Base-by-base conservation (phyloP, 768 basidiomycete species). In the Boletus bicolor region DNA sequence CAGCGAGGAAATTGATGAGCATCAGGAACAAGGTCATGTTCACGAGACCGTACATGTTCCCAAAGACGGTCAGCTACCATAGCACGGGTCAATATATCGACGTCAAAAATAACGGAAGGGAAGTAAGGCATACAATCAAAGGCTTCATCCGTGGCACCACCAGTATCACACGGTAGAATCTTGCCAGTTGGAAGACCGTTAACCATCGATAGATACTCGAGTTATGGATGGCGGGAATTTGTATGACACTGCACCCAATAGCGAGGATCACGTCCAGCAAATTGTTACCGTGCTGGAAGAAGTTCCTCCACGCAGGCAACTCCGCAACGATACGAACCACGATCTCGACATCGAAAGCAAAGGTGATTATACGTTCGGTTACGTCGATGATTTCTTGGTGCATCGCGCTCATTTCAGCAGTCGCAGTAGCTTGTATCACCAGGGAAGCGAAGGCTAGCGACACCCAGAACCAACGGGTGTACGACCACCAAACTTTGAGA, bases 11-110 rank as follows among this genome's bases (percentile, higher is more conserved):
- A 70, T 93, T 96, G 75, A 94, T 83, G 53, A 96, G 72, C 57
- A 98, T 72, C 21, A 98, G 79, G 76, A 98, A 98, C 34, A 95
- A 69, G 7, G 88, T 80, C 92, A 97, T 95, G 78, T 98, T 98
- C 30, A 79, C 76, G 19, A 98, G 77, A 72, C 92, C 94, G 56
- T 87, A 87, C 78, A 97, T 84, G 67, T 93, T 94, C 10, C 95
- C 93, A 62, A 96, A 93, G 2, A 97, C 89, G 1, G 88, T 86
- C 17, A 90, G 76, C 93, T 94, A 59, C 0, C 17, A 41, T 50
- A 14, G 14, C 38, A 51, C 32, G 6, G 15, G 24, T 63, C 15
- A 46, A 59, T n/a, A 50, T 26, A 53, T 48, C 63, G 36, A 50
- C 26, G 53, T 48, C 63, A 35, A 46, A 24, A 26, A 21, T 7